Percentiles rank a stretch among this genome's conserved stretches.
Evolutionary conservation across 495 filamentous ascomycete genomes (phyloP).

Genomic region (Penicillium malachiteum): DNA sequence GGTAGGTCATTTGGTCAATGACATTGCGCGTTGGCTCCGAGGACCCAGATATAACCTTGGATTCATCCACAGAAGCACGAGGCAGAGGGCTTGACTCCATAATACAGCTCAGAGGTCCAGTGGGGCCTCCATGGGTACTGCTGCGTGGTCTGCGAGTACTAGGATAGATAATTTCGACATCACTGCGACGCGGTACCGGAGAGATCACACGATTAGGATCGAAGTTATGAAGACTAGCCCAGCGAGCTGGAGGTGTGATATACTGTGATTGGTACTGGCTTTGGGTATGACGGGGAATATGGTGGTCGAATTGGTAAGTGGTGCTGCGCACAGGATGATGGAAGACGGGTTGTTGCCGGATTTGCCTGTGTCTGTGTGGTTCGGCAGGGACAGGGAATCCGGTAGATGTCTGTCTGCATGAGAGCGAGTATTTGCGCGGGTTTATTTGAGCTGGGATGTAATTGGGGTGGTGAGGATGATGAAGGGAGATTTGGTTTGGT

Average conservation of each 20-base stretch:
- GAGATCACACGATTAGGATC: constrained; percentile 23
- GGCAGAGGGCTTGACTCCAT: constrained; percentile 25
- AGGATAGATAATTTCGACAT: constrained; percentile 37
- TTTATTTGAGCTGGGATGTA: constrained; percentile 11
- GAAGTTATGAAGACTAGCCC: constrained; percentile 20
- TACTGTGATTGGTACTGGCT: constrained; percentile 30
- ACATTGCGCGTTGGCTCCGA: constrained; percentile 15
- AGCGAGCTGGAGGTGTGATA: constrained; percentile 17
- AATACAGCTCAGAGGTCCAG: constrained; percentile 34
- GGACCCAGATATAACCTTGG: background rate
- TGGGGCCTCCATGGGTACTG: constrained; percentile 30
- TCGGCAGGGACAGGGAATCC: constrained; percentile 6
- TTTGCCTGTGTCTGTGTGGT: constrained; percentile 7
- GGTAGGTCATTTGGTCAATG: constrained; percentile 33
- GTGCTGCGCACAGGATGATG: constrained; percentile 18
- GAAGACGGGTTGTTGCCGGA: constrained; percentile 5
- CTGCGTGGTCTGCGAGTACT: constrained; percentile 41
- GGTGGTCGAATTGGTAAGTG: constrained; percentile 31
- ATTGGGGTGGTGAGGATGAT: constrained; percentile 33
- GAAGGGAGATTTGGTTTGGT: constrained; percentile 16
- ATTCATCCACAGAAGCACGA: constrained; percentile 29
- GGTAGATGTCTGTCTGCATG: constrained; percentile 15
- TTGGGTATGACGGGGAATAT: constrained; percentile 29
- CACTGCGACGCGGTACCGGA: constrained; percentile 27
- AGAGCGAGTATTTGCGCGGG: constrained; percentile 17